Evolutionary conservation across 345 rosid genomes (phyloP).

Genomic region (Hibiscus mutabilis): DNA sequence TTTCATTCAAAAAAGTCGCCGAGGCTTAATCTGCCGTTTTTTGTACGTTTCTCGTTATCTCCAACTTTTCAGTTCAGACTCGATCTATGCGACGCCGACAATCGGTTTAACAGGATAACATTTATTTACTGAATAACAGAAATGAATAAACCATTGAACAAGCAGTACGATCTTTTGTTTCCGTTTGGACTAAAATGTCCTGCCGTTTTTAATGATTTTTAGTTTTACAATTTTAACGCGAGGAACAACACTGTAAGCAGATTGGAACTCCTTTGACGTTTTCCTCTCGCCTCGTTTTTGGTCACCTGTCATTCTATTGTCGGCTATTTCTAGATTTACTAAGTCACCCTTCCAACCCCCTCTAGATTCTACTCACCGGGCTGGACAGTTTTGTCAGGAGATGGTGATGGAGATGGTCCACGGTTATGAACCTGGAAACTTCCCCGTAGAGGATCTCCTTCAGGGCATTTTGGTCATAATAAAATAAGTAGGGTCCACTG

Average conservation of each 20-base stretch:
- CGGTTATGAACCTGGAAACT: constrained; percentile 12
- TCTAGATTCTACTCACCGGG: background rate
- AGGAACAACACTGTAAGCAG: constrained; percentile 11
- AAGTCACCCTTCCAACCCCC: constrained; percentile 9
- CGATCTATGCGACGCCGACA: constrained; percentile 16
- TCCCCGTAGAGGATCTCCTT: constrained; percentile 9
- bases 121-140: no score
- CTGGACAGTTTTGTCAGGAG: background rate
- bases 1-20: background rate
- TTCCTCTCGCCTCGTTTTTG: constrained; percentile 35
- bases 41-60: background rate
- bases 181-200: constrained; percentile 15
- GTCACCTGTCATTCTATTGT: constrained; percentile 23
- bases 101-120: background rate
- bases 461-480: constrained; percentile 13
- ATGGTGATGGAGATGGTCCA: background rate
- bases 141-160: no score
- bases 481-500: background rate
- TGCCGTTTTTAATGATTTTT: background rate
- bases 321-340: constrained; percentile 10
- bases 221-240: background rate
- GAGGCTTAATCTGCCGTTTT: constrained; percentile 12
- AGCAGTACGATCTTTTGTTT: no score
- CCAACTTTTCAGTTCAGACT: background rate
- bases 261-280: constrained; percentile 26